A percentile compares a stretch with the other conserved stretches of the same genome.
Evolutionary conservation across 2,329 filamentous ascomycete genomes (phyloP).

Genomic region (Nemania serpens): DNA sequence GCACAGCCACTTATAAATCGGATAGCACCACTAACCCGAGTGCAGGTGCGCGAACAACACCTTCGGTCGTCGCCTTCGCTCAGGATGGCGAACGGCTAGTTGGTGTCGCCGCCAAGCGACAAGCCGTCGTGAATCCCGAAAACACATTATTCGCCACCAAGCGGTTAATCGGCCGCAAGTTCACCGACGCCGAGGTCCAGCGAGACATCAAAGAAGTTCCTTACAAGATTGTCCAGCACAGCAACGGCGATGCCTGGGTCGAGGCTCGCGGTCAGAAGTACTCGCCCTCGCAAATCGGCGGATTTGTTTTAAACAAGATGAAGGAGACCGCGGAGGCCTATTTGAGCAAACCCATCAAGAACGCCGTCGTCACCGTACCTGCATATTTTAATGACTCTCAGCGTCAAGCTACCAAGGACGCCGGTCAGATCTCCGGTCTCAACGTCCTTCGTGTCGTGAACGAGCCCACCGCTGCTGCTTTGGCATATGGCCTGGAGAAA

Average conservation of each 20-base stretch:
- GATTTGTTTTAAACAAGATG: slow-evolving; percentile 97
- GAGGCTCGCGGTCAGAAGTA: slow-evolving; percentile 92
- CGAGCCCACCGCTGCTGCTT: slow-evolving; percentile 93
- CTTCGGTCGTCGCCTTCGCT: slow-evolving; percentile 93
- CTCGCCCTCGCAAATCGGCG: slow-evolving; percentile 97
- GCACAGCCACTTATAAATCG: slow-evolving; percentile 17
- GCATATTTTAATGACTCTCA: slow-evolving; percentile 99
- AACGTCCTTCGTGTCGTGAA: slow-evolving; percentile 98
- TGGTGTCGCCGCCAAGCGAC: slow-evolving; percentile 96
- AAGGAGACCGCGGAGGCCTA: slow-evolving; percentile 97
- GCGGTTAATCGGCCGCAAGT: slow-evolving; percentile 98
- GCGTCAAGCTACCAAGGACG: slow-evolving; percentile 97
- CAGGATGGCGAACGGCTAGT: slow-evolving; percentile 95
- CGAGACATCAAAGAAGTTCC: slow-evolving; percentile 96
- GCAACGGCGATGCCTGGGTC: slow-evolving; percentile 95
- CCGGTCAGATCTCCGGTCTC: slow-evolving; percentile 92
- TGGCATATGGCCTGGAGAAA: slow-evolving; percentile 97
- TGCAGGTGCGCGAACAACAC: slow-evolving; percentile 82
- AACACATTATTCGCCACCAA: slow-evolving; percentile 99
- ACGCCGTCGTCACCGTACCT: slow-evolving; percentile 94
- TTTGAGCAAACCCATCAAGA: slow-evolving; percentile 88
- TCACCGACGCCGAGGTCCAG: slow-evolving; percentile 90
- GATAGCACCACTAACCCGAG: slow-evolving; percentile 23
- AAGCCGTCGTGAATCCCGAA: slow-evolving; percentile 97
- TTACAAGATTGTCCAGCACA: slow-evolving; percentile 98